phyloP scores from a whole-genome alignment of 208 protist species.

The Leishmania turanica region DNA sequence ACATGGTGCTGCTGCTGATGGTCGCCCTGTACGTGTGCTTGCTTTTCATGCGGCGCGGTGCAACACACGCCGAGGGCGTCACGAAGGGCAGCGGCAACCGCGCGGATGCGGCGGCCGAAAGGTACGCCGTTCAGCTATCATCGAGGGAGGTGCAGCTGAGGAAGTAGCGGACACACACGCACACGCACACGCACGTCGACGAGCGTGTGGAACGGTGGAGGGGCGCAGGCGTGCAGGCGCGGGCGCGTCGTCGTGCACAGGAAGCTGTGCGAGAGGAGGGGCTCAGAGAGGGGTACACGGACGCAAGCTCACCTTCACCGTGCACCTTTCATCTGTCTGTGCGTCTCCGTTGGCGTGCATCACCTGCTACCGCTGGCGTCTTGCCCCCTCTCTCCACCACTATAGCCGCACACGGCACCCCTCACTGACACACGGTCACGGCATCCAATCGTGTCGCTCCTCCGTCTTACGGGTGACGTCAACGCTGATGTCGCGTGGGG shows the following conservation, averaged over 20 bases:
- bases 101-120: background rate
- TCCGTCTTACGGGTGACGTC: background rate
- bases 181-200: background rate
- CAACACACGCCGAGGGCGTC: slow-evolving; percentile 5
- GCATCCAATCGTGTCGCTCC: background rate
- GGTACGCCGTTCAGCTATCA: slow-evolving; percentile 3
- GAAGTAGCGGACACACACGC: background rate
- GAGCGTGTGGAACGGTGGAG: background rate
- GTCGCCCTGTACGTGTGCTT: slow-evolving; percentile 33
- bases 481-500: background rate
- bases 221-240: background rate
- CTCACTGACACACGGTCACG: background rate
- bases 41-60: slow-evolving; percentile 24
- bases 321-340: background rate
- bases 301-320: background rate
- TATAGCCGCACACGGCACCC: background rate
- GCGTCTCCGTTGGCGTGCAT: background rate
- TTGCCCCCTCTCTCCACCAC: background rate
- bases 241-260: too few species aligned
- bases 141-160: background rate
- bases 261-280: too few species aligned
- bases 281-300: background rate
- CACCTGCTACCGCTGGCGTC: background rate
- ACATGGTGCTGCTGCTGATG: slow-evolving; percentile 42
- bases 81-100: background rate